Evolutionary conservation across 2,329 filamentous ascomycete species (phyloP).

Genomic region (Xylaria sp.): DNA sequence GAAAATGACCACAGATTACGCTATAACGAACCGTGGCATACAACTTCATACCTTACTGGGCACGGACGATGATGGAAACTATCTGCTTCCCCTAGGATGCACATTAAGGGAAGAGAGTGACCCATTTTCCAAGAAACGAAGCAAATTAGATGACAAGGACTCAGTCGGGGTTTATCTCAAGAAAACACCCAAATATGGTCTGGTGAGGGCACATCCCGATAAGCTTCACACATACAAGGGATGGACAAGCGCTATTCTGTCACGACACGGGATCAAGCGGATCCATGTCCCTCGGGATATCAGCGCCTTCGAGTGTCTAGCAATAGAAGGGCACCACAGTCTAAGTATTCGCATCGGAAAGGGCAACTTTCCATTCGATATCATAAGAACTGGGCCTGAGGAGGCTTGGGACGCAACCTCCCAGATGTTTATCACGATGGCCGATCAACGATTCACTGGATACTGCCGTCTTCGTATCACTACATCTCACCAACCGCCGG

Average conservation of each 20-base stretch:
- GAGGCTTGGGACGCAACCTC: background rate
- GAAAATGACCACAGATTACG: conserved; percentile 27
- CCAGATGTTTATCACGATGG: background rate
- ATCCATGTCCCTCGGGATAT: conserved; percentile 22
- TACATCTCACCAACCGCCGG: conserved; percentile 11
- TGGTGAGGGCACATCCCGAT: conserved; percentile 20
- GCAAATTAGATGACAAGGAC: conserved; percentile 7
- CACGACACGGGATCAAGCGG: conserved; percentile 9
- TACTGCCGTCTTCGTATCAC: conserved; percentile 26
- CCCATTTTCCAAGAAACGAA: background rate
- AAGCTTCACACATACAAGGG: conserved; percentile 22
- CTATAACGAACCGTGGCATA: conserved; percentile 29
- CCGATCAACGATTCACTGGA: conserved; percentile 22
- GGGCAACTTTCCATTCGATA: background rate
- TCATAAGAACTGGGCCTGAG: background rate
- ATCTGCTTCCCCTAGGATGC: conserved; percentile 21
- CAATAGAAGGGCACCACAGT: conserved; percentile 20
- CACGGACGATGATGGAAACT: conserved; percentile 21
- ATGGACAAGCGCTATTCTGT: conserved; percentile 21
- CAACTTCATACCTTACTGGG: conserved; percentile 22
- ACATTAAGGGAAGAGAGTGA: background rate
- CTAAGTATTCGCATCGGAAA: conserved; percentile 22
- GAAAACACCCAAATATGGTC: conserved; percentile 17
- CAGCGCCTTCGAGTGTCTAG: conserved; percentile 11
- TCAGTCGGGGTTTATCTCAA: conserved; percentile 27